Evolutionary conservation across 2,329 filamentous ascomycete genomes (phyloP), one percentile per base, ranked within the genome.

Genomic region (Monosporascus sp.): DNA sequence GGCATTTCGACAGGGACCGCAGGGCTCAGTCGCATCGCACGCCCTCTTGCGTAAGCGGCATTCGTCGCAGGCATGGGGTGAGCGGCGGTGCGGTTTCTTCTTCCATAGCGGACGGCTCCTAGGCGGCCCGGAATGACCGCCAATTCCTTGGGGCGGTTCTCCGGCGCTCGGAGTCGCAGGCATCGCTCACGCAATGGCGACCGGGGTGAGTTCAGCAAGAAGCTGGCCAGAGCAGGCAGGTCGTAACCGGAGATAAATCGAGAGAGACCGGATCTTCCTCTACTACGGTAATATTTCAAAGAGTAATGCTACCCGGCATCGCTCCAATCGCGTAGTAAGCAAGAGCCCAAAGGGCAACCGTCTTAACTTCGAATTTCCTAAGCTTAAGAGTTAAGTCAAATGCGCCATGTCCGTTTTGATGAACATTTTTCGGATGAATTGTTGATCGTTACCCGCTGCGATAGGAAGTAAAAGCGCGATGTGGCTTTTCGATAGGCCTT

Each of bases 41-140:
- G 46, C 51, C 22, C 51, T 35, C 35, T 53, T 53, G 18, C 51
- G 51, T 39, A 53, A 37, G 8, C 51, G 51, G 22, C 51, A 53
- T 20, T 53, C 51, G 38, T 53, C 51, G 39, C 51, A 53, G 22
- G 51, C 51, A 14, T 49, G 51, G 14, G 51, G 51, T 37, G 51
- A 53, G 46, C 51, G 51, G 15, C 51, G 51, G 25, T 53, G 51
- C 18, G 51, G 47, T 46, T 44, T 49, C 38, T 49, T 49, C 25
- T 46, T 53, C 37, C 22, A 35, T 24, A 53, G 14, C 11, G 51
- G 51, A 3, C 47, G 46, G 25, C 11, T 24, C 37, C 35, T 39
- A 6, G 51, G 51, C 22, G 51, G 51, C 14, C 51, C 51, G 37
- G 25, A 37, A 43, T 11, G 35, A 43, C 20, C 36, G 39, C 31